Conservation (phyloP, 2,329 filamentous ascomycete species). For the Alternaria rosae region DNA sequence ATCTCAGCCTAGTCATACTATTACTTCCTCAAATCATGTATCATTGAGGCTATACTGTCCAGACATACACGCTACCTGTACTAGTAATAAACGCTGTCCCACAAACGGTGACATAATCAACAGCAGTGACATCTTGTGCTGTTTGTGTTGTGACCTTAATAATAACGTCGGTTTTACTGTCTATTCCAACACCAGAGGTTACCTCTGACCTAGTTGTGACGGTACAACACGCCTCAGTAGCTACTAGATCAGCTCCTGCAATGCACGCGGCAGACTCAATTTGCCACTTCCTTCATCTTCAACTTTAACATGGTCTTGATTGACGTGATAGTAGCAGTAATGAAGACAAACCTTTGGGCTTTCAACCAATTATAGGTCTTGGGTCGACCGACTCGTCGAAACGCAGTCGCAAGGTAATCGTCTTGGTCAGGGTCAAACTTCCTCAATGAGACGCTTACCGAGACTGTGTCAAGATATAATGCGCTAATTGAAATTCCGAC, state of each 20-base stretch:
- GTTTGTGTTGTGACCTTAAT: too few relatives aligned
- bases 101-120: not conserved
- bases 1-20: not conserved
- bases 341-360: too few relatives aligned
- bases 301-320: accelerated
- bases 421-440: not conserved
- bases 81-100: not conserved
- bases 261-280: accelerated
- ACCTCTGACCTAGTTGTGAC: accelerated
- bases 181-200: not conserved
- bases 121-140: not conserved
- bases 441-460: not conserved
- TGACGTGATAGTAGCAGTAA: too few relatives aligned
- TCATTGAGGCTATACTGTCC: accelerated
- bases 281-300: accelerated
- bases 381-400: too few relatives aligned
- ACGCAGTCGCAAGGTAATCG: too few relatives aligned
- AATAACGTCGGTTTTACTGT: not conserved
- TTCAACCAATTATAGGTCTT: too few relatives aligned
- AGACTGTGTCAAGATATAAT: not conserved
- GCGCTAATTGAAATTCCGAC: not conserved
- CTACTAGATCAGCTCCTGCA: too few relatives aligned
- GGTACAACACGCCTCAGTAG: not conserved
- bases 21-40: too few relatives aligned
- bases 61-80: not conserved